A percentile compares a stretch with the other conserved stretches of the same genome.
These are phyloP conservation scores for Saccharomyces pastorianus DNA, from an alignment of 1,139 yeast species.

Conservation along the genomic window DNA sequence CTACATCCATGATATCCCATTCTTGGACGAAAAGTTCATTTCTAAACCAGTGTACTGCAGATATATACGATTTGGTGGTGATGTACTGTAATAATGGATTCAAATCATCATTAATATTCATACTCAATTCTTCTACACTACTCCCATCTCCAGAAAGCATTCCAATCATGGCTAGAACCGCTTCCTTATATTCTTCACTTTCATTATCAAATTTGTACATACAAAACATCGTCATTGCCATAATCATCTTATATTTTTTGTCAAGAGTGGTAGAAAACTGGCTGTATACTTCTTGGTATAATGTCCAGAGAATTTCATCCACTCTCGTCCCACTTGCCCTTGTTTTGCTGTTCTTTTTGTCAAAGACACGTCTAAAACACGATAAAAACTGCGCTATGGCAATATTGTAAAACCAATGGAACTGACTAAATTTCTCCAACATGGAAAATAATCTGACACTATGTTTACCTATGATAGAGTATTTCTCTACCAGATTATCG, in stretches of 20 bases:
- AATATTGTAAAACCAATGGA: conserved; percentile 52
- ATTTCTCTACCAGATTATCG: conserved; percentile 41
- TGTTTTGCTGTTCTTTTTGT: not conserved
- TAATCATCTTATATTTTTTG: conserved; percentile 40
- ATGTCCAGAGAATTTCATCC: conserved; percentile 29
- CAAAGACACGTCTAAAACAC: conserved; percentile 38
- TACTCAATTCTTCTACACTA: not conserved
- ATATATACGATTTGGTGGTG: not conserved
- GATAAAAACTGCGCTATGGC: conserved; percentile 42
- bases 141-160: not conserved
- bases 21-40: conserved; percentile 1
- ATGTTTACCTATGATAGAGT: conserved; percentile 47
- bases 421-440: conserved; percentile 36
- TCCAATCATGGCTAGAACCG: not conserved
- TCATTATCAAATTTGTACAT: not conserved
- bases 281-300: conserved; percentile 44
- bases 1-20: not conserved
- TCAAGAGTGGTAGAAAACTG: conserved; percentile 44
- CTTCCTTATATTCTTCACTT: not conserved
- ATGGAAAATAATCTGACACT: conserved; percentile 45
- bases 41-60: conserved; percentile 5
- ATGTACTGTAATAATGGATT: not conserved
- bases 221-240: conserved; percentile 28
- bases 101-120: not conserved
- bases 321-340: not conserved